Base-by-base conservation (phyloP, 2,329 filamentous ascomycete genomes). In the Pseudopyrenochaeta lycopersici region DNA sequence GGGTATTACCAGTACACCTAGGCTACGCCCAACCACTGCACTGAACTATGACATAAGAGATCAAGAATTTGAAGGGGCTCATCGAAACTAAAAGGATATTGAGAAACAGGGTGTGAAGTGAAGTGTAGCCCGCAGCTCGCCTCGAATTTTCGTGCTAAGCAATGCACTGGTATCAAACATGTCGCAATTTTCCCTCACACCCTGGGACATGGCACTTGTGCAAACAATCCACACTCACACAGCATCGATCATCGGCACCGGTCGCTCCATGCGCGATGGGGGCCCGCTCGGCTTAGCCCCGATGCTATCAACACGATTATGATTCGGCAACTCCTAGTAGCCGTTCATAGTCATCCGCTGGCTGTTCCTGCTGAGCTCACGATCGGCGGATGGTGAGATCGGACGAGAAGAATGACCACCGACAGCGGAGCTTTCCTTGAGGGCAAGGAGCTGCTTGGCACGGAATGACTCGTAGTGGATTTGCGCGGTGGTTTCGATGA, bases 391-490 rank as follows among this genome's bases (percentile, higher is more conserved):
- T 56, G 95, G 95, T 77, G 91, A 96, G 83, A 99, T 99, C 73
- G 95, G 95, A 77, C 94, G 86, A 82, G 91, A 95, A 64, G 89
- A 87, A 82, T 88, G 84, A 59, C 81, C 82, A 63, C 88, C 90
- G 64, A 92, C 90, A 67, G 92, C 91, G 75, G 91, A 96, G 85
- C 90, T 97, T 84, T 99, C 95, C 88, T 98, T 99, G 77, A 99
- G 86, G 53, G 95, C 95, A 75, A 99, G 83, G 72, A 99, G 84
- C 81, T 99, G 95, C 88, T 99, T 99, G 72, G 95, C 93, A 80
- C 95, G 93, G 93, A 99, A 99, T 55, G 92, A 96, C 85, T 99
- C 95, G 85, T 99, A 99, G 85, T 99, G 95, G 80, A 97, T 99
- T 84, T 99, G 95, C 68, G 93, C 97, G 42, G 95, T 99, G 29